Evolutionary conservation across 345 rosid species (phyloP).

Genomic region (Clausena lansium): DNA sequence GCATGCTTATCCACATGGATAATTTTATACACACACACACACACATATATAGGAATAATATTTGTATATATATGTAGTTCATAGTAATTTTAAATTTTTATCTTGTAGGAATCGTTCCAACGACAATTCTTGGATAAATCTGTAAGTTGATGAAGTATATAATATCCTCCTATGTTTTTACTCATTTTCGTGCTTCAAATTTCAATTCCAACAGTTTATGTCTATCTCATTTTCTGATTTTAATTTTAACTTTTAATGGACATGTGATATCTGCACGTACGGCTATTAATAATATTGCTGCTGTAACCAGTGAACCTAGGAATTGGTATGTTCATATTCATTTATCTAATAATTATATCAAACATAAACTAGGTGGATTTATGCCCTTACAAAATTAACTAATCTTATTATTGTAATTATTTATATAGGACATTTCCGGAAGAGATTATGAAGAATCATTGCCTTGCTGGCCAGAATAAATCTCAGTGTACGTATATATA

Average conservation of each 20-base stretch:
- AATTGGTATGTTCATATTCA: not conserved
- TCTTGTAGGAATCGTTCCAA: too few relatives aligned
- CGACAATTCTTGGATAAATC: not conserved
- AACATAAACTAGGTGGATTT: too few relatives aligned
- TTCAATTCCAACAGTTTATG: not conserved
- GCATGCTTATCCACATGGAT: too few relatives aligned
- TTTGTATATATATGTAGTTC: too few relatives aligned
- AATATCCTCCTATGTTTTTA: not conserved
- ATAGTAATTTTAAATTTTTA: too few relatives aligned
- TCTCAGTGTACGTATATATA: not conserved
- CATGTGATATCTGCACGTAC: too few relatives aligned
- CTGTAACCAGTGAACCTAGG: constrained; percentile 3
- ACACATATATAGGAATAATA: too few relatives aligned
- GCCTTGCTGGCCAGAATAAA: not conserved
- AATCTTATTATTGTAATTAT: not conserved
- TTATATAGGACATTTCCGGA: not conserved
- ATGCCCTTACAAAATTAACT: too few relatives aligned
- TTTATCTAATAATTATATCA: too few relatives aligned
- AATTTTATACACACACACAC: too few relatives aligned
- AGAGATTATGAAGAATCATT: not conserved
- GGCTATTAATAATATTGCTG: not conserved
- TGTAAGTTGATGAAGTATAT: not conserved
- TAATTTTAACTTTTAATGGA: too few relatives aligned
- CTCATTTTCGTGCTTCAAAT: not conserved
- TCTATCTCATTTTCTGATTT: not conserved